phyloP scores from a whole-genome alignment of 352 stramenopile species.

The Phytophthora megakarya region DNA sequence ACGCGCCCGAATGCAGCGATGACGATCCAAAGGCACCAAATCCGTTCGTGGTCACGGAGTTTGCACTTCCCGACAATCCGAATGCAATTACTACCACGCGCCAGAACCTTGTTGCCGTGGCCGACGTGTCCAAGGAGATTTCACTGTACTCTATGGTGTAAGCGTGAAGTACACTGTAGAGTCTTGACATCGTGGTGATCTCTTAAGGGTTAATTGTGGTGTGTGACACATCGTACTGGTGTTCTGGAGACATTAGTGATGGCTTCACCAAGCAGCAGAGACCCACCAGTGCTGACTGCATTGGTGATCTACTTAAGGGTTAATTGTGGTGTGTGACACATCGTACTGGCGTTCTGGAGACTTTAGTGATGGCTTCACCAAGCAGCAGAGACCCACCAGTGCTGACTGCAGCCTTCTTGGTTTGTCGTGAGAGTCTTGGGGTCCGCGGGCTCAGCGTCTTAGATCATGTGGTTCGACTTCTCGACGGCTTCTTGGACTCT shows the following conservation, averaged over 20 bases:
- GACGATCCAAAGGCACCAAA: constrained; percentile 25
- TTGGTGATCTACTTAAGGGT: neutral
- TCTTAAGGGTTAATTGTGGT: neutral
- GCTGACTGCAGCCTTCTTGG: constrained; percentile 4
- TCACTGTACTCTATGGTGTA: constrained; percentile 52
- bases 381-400: neutral
- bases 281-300: neutral
- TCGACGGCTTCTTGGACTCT: constrained; percentile 4
- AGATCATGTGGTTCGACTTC: neutral
- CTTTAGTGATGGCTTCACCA: neutral
- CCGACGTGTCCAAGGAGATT: constrained; percentile 58
- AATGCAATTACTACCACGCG: constrained; percentile 63
- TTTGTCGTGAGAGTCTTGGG: constrained; percentile 3
- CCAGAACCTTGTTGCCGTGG: constrained; percentile 57
- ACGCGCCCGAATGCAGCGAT: constrained; percentile 11
- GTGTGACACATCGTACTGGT: neutral
- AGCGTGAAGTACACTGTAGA: neutral
- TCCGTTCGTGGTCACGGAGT: constrained; percentile 54
- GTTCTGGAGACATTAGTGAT: neutral
- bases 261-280: neutral
- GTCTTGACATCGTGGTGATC: neutral
- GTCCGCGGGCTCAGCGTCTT: neutral
- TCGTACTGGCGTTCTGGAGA: neutral
- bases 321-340: constrained; percentile 2
- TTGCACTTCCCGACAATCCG: constrained; percentile 44